Base-by-base conservation (phyloP, 768 basidiomycete species). In the Kwoniella europaea region DNA sequence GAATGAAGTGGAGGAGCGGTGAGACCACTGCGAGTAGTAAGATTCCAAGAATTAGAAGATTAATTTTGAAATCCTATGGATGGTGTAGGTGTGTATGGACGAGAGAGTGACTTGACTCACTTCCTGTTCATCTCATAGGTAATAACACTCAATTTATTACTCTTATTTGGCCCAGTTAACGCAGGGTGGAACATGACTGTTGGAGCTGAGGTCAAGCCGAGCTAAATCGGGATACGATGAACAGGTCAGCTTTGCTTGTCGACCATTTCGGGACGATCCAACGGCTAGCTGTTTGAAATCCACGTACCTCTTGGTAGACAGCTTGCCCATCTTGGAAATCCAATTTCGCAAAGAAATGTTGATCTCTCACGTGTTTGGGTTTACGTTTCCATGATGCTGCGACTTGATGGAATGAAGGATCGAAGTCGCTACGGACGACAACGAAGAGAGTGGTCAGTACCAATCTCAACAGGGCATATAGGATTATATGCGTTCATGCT, bases 291-390 rank as follows among this genome's bases (percentile, higher is more conserved):
- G 13, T 41, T n/a, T 10, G 13, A 44, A 24, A 27, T 24, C 29
- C 18, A 53, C n/a, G 29, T 63, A 93, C 94, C 86, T 89, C 89
- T 85, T 92, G 90, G 86, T 96, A 99, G 55, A 93, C 87, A 1
- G 85, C 83, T 65, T 88, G 86, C 9, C 88, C 90, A 46, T 91
- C 86, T 78, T 92, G 89, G 80, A 97, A 98, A 84, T 99, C 97
- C 41, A 93, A 82, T 13, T 90, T 90, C 10, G 90, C 97, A 79
- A 98, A 99, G 88, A 98, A 95, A 83, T 98, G 95, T 66, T 86
- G 85, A 82, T 92, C 87, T 53, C 90, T 88, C n/a, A 91, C 84
- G 22, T 86, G 86, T 67, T 87, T 76, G 9, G 91, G 84, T 10
- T 88, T 87, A 15, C 86, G 86, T 3, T 87, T 81, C 94, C 94